Conservation (phyloP, 1,284 basidiomycete species). For the Garcileccinum viscosum region DNA sequence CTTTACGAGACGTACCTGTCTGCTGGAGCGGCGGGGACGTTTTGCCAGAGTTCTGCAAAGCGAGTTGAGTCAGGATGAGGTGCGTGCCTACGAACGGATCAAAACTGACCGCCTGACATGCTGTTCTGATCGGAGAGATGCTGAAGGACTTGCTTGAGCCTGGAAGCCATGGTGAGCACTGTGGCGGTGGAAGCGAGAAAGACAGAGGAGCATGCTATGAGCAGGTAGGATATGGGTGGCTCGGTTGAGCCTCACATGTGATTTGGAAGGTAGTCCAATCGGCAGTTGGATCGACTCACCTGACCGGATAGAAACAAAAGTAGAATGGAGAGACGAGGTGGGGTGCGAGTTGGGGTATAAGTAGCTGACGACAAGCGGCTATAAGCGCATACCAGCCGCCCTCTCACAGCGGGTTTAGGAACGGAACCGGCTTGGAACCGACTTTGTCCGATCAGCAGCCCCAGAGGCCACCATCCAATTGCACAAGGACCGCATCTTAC, state of each 20-base stretch:
- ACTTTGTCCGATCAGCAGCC: neutral
- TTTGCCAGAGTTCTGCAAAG: slow-evolving; percentile 68
- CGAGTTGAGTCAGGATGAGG: slow-evolving; percentile 15
- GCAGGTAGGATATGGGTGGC: neutral
- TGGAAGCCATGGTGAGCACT: slow-evolving; percentile 51
- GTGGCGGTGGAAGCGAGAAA: neutral
- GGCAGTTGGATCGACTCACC: slow-evolving; percentile 2
- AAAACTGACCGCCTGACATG: slow-evolving; percentile 56
- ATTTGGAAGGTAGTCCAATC: slow-evolving; percentile 16
- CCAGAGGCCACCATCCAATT: neutral
- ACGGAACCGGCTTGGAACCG: too few relatives aligned
- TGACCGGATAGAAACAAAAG: slow-evolving; percentile 10
- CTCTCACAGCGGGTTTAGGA: neutral
- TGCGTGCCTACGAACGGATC: slow-evolving; percentile 11
- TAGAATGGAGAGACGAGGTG: neutral
- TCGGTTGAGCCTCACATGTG: slow-evolving; percentile 27
- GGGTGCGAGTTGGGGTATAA: neutral
- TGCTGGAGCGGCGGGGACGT: slow-evolving; percentile 80
- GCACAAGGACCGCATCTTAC: neutral
- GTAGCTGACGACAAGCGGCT: neutral
- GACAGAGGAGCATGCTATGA: neutral
- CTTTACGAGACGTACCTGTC: slow-evolving; percentile 59
- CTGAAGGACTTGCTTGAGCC: slow-evolving; percentile 57
- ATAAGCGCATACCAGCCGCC: neutral
- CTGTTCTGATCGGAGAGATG: slow-evolving; percentile 47